Base-by-base conservation (phyloP, 148 eudicot species). In the Cornus florida region DNA sequence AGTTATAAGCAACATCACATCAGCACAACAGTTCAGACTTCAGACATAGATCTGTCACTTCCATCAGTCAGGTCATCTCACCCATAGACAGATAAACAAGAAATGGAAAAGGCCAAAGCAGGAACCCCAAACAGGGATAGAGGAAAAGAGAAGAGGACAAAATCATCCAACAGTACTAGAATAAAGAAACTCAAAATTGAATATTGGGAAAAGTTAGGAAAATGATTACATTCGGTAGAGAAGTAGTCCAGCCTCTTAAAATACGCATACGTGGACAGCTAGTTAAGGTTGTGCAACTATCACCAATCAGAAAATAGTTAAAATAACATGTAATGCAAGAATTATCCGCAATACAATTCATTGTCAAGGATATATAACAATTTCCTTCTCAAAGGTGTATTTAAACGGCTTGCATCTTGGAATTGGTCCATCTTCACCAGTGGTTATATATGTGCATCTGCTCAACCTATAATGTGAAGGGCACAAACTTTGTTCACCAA, bases 391-490 rank as follows among this genome's bases (percentile, higher is more conserved):
- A 74, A 92, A 96, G 38, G 99, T 92, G 88, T 96, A 93, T 82
- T 96, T 96, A 71, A 96, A 96, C 39, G 99, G 99, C 90, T 96
- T 96, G 98, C 99, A 96, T 89, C 99, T 90, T 43, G 99, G 99
- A 79, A 96, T 96, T 72, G 99, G 98, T 31, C 99, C 99, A 86
- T 96, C 99, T 92, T 96, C 99, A n/a, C 99, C 99, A 24, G 99
- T 96, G 69, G 91, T 92, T 81, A 95, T 93, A 53, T 89, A 91
- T 67, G 99, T 93, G 86, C 99, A 95, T 85, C 99, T 89, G 85
- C 98, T 88, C 89, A 95, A 88, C 84, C 99, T 95, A 82, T 70
- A 82, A 67, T 71, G 32, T 69, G 39, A 78, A 84, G 65, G 73
- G 41, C 68, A 46, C 28, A 77, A 74, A 38, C 65, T 76, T 66